These are phyloP conservation scores for Rhododendron griersonianum DNA, from an alignment of 148 eudicot species.

Conservation along the genomic window DNA sequence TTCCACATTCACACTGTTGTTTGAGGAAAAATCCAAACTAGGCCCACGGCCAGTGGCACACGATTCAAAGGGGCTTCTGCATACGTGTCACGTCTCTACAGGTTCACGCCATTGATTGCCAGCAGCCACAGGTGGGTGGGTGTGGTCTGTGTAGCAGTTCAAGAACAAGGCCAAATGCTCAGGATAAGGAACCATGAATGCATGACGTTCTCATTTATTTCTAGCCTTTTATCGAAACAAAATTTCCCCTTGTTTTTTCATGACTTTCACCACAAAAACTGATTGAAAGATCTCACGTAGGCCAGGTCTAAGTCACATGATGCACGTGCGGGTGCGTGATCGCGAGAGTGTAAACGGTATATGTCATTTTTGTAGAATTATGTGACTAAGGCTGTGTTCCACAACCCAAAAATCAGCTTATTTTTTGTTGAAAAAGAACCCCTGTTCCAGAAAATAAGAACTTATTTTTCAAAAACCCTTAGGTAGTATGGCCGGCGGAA, in stretches of 20 bases:
- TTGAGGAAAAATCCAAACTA: not conserved
- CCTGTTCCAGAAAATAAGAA: too few species aligned
- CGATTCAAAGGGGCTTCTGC: not conserved
- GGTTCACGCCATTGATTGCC: not conserved
- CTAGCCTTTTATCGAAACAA: not conserved
- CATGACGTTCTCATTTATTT: not conserved
- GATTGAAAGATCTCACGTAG: not conserved
- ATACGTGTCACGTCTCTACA: not conserved
- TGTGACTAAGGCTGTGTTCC: too few species aligned
- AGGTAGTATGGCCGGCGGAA: too few species aligned
- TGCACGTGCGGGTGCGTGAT: too few species aligned
- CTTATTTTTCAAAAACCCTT: too few species aligned
- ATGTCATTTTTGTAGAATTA: too few species aligned
- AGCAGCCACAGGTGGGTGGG: not conserved
- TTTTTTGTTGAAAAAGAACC: too few species aligned
- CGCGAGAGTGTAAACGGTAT: too few species aligned
- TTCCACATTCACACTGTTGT: not conserved
- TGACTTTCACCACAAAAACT: not conserved
- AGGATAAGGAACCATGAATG: not conserved
- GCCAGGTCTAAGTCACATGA: not conserved
- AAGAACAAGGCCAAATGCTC: not conserved
- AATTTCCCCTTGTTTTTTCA: not conserved
- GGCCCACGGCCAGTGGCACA: not conserved
- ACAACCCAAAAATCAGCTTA: too few species aligned
- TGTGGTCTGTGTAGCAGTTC: not conserved